Evolutionary conservation across 2,329 filamentous ascomycete genomes (phyloP).

Genomic region (Akanthomyces uredinophilus): DNA sequence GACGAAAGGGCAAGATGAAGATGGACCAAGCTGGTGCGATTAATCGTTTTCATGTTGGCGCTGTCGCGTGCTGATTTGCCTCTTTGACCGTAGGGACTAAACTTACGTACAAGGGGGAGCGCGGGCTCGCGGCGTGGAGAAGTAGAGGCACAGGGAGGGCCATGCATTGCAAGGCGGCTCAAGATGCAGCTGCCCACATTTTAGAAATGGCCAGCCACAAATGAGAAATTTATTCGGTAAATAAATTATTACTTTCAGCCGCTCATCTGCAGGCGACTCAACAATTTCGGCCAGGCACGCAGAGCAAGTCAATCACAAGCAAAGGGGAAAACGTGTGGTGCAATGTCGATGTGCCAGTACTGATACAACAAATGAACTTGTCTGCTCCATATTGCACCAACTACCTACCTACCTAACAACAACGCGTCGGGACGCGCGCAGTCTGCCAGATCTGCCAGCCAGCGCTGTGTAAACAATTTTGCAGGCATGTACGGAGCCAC

Average conservation of each 20-base stretch:
- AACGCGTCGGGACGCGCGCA: neutral
- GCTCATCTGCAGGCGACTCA: neutral
- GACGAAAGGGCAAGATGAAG: neutral
- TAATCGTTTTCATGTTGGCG: neutral
- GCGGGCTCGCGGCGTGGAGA: neutral
- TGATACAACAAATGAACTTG: neutral
- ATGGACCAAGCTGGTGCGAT: neutral
- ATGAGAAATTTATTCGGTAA: too few relatives aligned
- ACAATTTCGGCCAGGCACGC: neutral
- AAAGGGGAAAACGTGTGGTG: neutral
- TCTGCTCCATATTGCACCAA: neutral
- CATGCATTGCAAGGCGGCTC: neutral
- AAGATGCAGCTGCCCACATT: neutral
- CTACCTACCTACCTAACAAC: neutral
- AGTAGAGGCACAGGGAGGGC: neutral
- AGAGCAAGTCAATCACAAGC: neutral
- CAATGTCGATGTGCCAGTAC: neutral
- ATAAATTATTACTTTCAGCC: neutral
- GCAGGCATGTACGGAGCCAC: neutral
- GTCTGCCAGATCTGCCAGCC: neutral
- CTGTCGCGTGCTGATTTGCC: conserved; percentile 12
- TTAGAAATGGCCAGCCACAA: neutral
- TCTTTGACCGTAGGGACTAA: neutral
- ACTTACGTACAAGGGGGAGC: neutral
- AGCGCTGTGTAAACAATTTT: neutral